phyloP scores from a whole-genome alignment of 306 rosid genomes.

The Fragaria iinumae region DNA sequence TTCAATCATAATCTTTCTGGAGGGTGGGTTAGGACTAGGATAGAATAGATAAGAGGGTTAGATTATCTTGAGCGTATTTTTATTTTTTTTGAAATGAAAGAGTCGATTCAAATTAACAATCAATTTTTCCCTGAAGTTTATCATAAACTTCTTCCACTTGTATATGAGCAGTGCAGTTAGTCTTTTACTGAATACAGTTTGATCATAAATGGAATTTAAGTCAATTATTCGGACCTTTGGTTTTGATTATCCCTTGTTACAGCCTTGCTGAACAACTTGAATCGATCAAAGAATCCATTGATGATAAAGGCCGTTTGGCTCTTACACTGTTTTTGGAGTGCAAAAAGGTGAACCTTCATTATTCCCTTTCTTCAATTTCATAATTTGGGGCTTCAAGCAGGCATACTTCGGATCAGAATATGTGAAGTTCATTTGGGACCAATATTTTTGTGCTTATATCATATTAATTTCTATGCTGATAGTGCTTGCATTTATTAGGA shows the following conservation, averaged over 20 bases:
- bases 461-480: constrained; percentile 8
- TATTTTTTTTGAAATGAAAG: background rate
- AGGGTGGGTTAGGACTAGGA: background rate
- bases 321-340: constrained; percentile 69
- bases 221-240: constrained; percentile 9
- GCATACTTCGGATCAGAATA: background rate
- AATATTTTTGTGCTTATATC: background rate
- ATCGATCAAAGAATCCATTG: constrained; percentile 68
- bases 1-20: background rate
- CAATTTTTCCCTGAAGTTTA: background rate
- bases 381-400: constrained; percentile 6
- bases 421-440: background rate
- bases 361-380: constrained; percentile 20
- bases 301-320: constrained; percentile 54
- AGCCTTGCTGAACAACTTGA: constrained; percentile 94
- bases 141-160: background rate
- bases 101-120: background rate
- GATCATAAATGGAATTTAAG: background rate
- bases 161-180: background rate
- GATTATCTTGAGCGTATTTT: background rate
- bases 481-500: background rate
- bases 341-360: constrained; percentile 56
- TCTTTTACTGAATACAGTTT: background rate
- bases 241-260: constrained; percentile 40
- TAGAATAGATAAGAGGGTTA: background rate